A percentile compares a stretch with the other conserved stretches of the same genome.
Evolutionary conservation across 768 basidiomycete genomes (phyloP).

Genomic region (Podaxis sp.): DNA sequence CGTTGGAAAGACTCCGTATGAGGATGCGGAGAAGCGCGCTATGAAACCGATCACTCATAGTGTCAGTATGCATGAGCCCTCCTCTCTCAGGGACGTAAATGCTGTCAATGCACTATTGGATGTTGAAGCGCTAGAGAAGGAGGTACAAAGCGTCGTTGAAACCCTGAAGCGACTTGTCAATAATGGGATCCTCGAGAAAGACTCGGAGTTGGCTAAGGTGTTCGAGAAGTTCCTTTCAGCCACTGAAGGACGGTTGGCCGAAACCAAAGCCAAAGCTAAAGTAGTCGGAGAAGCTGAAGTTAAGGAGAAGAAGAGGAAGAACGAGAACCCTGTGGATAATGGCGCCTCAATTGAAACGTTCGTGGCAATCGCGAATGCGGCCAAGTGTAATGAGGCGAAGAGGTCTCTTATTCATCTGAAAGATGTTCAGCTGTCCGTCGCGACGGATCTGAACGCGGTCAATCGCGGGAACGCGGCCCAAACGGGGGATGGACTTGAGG

Average conservation of each 20-base stretch:
- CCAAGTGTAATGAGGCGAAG: not conserved
- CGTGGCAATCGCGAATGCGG: not conserved
- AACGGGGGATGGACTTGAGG: not conserved
- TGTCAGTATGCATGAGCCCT: constrained; percentile 2
- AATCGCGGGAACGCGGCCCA: no score
- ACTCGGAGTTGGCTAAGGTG: constrained; percentile 6
- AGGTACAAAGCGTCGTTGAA: constrained; percentile 14
- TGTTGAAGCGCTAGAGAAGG: constrained; percentile 12
- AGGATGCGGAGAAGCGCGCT: constrained; percentile 29
- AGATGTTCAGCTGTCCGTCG: constrained; percentile 19
- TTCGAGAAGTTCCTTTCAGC: constrained; percentile 15
- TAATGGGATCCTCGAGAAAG: not conserved
- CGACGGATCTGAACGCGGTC: constrained; percentile 11
- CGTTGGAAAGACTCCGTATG: constrained; percentile 44
- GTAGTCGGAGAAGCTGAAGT: not conserved
- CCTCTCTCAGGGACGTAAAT: not conserved
- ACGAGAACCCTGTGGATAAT: not conserved
- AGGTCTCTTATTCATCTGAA: constrained; percentile 15
- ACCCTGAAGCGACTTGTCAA: constrained; percentile 3
- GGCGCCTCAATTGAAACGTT: not conserved
- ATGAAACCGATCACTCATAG: constrained; percentile 26
- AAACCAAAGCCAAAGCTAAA: not conserved
- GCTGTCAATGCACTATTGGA: not conserved
- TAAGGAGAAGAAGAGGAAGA: not conserved
- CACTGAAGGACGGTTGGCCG: constrained; percentile 9